Base-by-base conservation (phyloP, 176 grass and related monocot species). In the Areca catechu region DNA sequence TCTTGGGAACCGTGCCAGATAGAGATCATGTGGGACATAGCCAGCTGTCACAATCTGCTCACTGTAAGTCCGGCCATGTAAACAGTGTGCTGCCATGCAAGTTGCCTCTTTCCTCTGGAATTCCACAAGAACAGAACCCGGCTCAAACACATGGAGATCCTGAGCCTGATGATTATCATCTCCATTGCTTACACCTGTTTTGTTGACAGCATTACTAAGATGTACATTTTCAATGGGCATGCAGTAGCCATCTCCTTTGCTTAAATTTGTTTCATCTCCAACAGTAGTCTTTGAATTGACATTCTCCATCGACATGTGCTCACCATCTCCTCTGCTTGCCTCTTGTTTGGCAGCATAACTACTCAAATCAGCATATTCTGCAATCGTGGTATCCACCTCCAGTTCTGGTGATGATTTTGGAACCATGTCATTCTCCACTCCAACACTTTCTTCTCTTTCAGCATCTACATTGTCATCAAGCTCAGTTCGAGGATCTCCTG, bases 41-140 rank as follows among this genome's bases (percentile, higher is more conserved):
- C 85, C 76, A 70, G 79, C 56, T 53, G 49, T 68, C 7, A 98
- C 66, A 3, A 50, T 62, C 47, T 69, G 74, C 56, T 79, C 54
- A 37, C 78, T 73, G 0, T 81, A 98, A 47, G 71, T 50, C 49
- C 87, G 83, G 9, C 88, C 84, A 64, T 98, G 94, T 49, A 98
- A 89, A 15, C 51, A 79, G 67, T 86, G 94, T 23, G 81, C 88
- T 0, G 88, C 84, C 56, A 67, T 66, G 62, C 76, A 80, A 54
- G 81, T 63, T 60, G 84, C 81, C 67, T 93, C 94, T 74, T 81
- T 61, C 49, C 94, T 83, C 71, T 71, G 57, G 77, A 93, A 98
- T 51, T 98, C 88, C 17, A 98, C 81, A 71, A 93, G 70, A n/a
- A 86, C 25, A 71, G 76, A 89, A 24, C 94, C 84, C 29, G 84